phyloP scores from a whole-genome alignment of 441 rosid species.

The Viola pubescens region DNA sequence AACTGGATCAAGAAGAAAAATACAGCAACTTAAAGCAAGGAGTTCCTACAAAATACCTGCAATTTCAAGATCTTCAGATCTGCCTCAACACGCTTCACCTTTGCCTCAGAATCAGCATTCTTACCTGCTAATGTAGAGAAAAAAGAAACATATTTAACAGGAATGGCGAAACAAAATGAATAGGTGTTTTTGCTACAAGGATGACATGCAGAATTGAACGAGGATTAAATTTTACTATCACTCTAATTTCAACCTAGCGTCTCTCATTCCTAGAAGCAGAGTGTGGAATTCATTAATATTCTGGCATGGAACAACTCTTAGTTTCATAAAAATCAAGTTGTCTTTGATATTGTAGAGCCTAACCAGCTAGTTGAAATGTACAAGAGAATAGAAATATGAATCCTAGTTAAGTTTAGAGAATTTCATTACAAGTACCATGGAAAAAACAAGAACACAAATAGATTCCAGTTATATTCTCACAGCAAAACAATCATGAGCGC shows the following conservation, averaged over 20 bases:
- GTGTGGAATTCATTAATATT: neutral
- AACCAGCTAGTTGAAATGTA: conserved; percentile 1
- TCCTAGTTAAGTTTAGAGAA: too few species aligned
- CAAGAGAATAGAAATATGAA: neutral
- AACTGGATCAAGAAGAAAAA: neutral
- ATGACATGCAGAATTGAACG: neutral
- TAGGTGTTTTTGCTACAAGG: neutral
- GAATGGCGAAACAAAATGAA: neutral
- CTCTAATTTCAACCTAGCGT: neutral
- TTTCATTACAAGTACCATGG: too few species aligned
- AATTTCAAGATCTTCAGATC: conserved; percentile 78
- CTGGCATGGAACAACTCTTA: neutral
- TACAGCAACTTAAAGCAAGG: neutral
- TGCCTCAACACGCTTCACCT: conserved; percentile 71
- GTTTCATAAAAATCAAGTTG: neutral
- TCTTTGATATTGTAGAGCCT: neutral
- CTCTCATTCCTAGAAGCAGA: neutral
- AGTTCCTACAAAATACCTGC: conserved; percentile 41
- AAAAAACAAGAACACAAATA: too few species aligned
- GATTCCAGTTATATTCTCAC: too few species aligned
- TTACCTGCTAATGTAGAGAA: conserved; percentile 24
- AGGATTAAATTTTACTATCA: neutral
- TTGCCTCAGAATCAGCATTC: conserved; percentile 40
- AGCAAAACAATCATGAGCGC: neutral
- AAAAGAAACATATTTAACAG: too few species aligned